phyloP scores from a whole-genome alignment of 2,329 filamentous ascomycete species.

The Cercospora brassicicola region DNA sequence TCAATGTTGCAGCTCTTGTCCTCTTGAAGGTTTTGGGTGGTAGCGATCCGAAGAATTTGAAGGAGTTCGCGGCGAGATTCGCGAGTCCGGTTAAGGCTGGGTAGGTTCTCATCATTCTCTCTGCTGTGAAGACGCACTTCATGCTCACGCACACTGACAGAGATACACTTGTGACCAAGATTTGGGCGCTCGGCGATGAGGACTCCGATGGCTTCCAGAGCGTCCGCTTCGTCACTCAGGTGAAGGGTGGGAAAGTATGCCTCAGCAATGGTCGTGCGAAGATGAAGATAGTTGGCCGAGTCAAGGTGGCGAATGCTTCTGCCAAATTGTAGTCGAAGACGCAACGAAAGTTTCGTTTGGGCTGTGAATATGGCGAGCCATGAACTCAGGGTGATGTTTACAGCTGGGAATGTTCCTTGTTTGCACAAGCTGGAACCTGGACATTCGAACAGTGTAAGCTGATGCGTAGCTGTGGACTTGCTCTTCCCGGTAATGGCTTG shows the following conservation, averaged over 20 bases:
- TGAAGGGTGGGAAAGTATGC: not conserved
- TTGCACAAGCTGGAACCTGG: not conserved
- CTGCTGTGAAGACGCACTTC: too few relatives aligned
- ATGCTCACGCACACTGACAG: not conserved
- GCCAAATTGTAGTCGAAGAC: not conserved
- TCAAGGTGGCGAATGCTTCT: not conserved
- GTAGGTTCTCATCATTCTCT: not conserved
- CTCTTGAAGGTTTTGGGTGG: not conserved
- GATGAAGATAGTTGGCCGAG: not conserved
- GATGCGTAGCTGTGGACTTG: not conserved
- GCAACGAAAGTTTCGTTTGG: not conserved
- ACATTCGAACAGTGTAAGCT: too few relatives aligned
- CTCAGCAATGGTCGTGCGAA: not conserved
- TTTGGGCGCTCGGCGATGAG: not conserved
- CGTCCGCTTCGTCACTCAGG: not conserved
- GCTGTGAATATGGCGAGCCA: not conserved
- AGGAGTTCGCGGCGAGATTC: not conserved
- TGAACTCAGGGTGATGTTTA: not conserved
- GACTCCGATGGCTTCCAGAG: not conserved
- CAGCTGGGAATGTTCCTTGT: not conserved
- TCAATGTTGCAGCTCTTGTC: not conserved
- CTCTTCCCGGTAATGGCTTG: fast-evolving
- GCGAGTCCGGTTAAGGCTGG: not conserved
- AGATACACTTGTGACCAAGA: not conserved
- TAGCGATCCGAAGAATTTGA: not conserved